These are phyloP conservation scores for Musa acuminata DNA, from an alignment of 176 grass and related monocot genomes.

Conservation along the genomic window DNA sequence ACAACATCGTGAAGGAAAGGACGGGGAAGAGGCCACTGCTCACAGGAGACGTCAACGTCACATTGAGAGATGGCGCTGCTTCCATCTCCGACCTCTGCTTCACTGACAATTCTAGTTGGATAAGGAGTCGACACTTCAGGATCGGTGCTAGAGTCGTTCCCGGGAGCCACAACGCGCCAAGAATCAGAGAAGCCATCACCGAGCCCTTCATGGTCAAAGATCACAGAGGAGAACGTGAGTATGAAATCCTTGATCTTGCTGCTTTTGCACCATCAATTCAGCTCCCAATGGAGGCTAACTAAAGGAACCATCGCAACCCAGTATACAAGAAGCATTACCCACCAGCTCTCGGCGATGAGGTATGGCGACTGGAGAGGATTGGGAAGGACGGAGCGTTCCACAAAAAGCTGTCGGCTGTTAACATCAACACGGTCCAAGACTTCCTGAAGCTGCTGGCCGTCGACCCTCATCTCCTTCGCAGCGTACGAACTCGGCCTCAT, in stretches of 20 bases:
- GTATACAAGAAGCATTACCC: slow-evolving; percentile 87
- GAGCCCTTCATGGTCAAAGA: slow-evolving; percentile 61
- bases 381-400: slow-evolving; percentile 80
- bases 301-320: slow-evolving; percentile 6
- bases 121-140: slow-evolving; percentile 67
- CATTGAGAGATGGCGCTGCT: slow-evolving; percentile 41
- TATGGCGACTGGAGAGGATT: slow-evolving; percentile 81
- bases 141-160: slow-evolving; percentile 46
- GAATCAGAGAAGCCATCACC: slow-evolving; percentile 72
- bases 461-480: slow-evolving; percentile 33
- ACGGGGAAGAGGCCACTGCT: slow-evolving; percentile 70
- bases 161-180: slow-evolving; percentile 22
- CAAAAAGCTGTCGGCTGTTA: slow-evolving; percentile 25
- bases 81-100: slow-evolving; percentile 57
- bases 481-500: slow-evolving; percentile 5
- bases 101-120: slow-evolving; percentile 90
- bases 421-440: slow-evolving; percentile 42
- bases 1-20: slow-evolving; percentile 47
- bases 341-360: slow-evolving; percentile 54
- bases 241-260: background rate
- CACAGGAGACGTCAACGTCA: slow-evolving; percentile 56
- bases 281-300: too few relatives aligned
- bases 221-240: slow-evolving; percentile 74
- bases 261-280: background rate
- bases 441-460: slow-evolving; percentile 45